Base-by-base conservation (phyloP, 768 basidiomycete species). In the Gloeophyllum trabeum region DNA sequence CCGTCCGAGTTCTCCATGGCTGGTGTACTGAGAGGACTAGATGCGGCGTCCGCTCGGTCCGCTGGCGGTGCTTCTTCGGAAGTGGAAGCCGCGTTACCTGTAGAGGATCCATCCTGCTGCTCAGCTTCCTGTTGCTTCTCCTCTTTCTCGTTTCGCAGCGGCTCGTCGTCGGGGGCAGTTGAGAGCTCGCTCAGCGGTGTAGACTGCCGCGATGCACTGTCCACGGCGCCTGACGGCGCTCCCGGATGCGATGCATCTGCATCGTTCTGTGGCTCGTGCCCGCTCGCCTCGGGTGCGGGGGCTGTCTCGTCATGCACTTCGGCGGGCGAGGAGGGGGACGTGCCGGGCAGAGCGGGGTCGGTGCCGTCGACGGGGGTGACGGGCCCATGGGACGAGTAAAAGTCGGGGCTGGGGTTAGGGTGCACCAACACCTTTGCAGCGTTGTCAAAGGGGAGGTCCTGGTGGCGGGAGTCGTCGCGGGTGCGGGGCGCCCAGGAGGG, bases 121-220 rank as follows among this genome's bases (percentile, higher is more conserved):
- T 10, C 10, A 10, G 16, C 16, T 10, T 10, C 28, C 10, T 32
- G 10, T 32, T 10, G 16, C 10, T 32, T 10, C 10, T 32, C 16
- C 16, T 32, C 28, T 10, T 10, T 10, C 16, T 10, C 16, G n/a
- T n/a, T n/a, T n/a, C n/a, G n/a, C n/a, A n/a, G n/a, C 10, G 28
- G 28, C 10, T 32, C 28, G 28, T 32, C 28, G 36, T 21, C 36
- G 36, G 79, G 75, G 0, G 79, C 70, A 1, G 81, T 77, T 5
- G 83, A 83, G 20, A 85, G 73, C 47, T 85, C 83, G 49, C 79
- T 85, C 54, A 88, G 73, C 3, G 84, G 84, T 0, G 83, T 84
- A 18, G 79, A 79, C 44, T 67, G 68, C 23, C 76, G 65, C 43
- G 79, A 81, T 12, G 58, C 52, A 42, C 60, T 49, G 46, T 58